Percentiles rank a stretch among this genome's conserved stretches.
These are phyloP conservation scores for Colletotrichum salicis DNA, from an alignment of 2,329 filamentous ascomycete species.

Conservation along the genomic window DNA sequence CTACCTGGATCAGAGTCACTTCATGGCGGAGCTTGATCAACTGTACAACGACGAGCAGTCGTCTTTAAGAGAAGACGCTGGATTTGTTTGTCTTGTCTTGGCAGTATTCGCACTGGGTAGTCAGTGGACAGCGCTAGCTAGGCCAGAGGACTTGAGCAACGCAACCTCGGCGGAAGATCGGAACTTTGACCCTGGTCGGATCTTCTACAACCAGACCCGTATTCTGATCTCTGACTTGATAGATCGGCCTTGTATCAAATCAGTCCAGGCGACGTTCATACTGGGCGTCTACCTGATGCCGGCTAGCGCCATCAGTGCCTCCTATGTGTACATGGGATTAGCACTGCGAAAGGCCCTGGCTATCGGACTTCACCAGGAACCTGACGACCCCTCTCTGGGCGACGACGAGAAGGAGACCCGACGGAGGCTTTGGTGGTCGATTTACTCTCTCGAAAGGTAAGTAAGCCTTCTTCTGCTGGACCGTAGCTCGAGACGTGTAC, in stretches of 20 bases:
- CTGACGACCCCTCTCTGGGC: slow-evolving; percentile 39
- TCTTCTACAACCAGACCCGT: slow-evolving; percentile 45
- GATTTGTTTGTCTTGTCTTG: slow-evolving; percentile 42
- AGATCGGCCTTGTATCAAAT: slow-evolving; percentile 44
- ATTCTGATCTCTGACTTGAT: slow-evolving; percentile 46
- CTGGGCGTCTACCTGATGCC: slow-evolving; percentile 50
- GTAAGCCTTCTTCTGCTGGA: neutral
- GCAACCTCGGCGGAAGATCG: slow-evolving; percentile 15
- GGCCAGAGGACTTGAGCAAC: slow-evolving; percentile 35
- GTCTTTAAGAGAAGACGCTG: slow-evolving; percentile 37
- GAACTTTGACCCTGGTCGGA: slow-evolving; percentile 41
- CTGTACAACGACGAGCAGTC: slow-evolving; percentile 40
- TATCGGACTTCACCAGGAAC: slow-evolving; percentile 42
- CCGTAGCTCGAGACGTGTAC: neutral
- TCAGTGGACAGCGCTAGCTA: slow-evolving; percentile 47
- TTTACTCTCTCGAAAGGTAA: slow-evolving; percentile 44
- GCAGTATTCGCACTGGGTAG: slow-evolving; percentile 45
- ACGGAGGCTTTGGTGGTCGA: slow-evolving; percentile 43
- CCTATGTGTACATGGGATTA: slow-evolving; percentile 45
- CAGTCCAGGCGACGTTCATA: slow-evolving; percentile 46
- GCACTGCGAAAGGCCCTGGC: slow-evolving; percentile 43
- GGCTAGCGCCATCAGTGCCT: slow-evolving; percentile 46
- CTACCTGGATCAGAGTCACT: slow-evolving; percentile 44
- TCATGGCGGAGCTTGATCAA: slow-evolving; percentile 39
- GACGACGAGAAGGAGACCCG: slow-evolving; percentile 40